A percentile compares a stretch with the other conserved stretches of the same genome.
These are phyloP conservation scores for Hypoxylon crocopeplum DNA, from an alignment of 495 filamentous ascomycete species.

Conservation along the genomic window DNA sequence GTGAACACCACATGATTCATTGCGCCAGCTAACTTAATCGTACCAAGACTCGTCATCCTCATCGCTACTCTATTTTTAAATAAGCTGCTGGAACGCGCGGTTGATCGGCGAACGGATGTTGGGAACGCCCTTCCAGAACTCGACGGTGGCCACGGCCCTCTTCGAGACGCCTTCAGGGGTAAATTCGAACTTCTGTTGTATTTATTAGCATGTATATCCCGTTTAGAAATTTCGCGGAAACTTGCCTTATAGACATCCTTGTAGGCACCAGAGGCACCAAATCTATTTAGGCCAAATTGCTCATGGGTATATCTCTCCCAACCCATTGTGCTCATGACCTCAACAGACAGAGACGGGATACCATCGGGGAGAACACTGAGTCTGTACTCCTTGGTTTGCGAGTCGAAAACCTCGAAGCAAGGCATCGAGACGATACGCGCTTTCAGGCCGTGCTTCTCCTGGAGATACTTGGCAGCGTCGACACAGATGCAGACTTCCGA, in stretches of 20 bases:
- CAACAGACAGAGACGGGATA: conserved; percentile 91
- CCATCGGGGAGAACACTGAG: conserved; percentile 91
- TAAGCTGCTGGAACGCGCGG: conserved; percentile 86
- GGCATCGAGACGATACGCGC: conserved; percentile 96
- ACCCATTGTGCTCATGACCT: conserved; percentile 90
- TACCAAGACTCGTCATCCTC: conserved; percentile 23
- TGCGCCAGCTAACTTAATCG: conserved; percentile 26
- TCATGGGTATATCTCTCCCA: conserved; percentile 99
- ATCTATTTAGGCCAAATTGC: conserved; percentile 98
- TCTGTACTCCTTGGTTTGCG: conserved; percentile 91
- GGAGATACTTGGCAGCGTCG: conserved; percentile 87
- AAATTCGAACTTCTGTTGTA: conserved; percentile 93
- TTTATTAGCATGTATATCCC: conserved; percentile 45
- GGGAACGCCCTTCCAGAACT: conserved; percentile 94
- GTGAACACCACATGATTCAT: conserved; percentile 23
- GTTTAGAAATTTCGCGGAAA: conserved; percentile 18
- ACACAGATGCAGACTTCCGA: conserved; percentile 95
- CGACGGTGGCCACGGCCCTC: conserved; percentile 86
- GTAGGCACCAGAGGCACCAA: conserved; percentile 95
- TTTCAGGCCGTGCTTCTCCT: conserved; percentile 84
- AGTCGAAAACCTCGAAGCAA: conserved; percentile 97
- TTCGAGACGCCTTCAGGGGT: conserved; percentile 95
- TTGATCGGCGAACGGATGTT: conserved; percentile 93
- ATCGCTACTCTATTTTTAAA: conserved; percentile 61
- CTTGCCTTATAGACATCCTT: conserved; percentile 95